Evolutionary conservation across 1,284 basidiomycete genomes (phyloP), one percentile per base, ranked within the genome.

Genomic region (Neonothopanus nambi): DNA sequence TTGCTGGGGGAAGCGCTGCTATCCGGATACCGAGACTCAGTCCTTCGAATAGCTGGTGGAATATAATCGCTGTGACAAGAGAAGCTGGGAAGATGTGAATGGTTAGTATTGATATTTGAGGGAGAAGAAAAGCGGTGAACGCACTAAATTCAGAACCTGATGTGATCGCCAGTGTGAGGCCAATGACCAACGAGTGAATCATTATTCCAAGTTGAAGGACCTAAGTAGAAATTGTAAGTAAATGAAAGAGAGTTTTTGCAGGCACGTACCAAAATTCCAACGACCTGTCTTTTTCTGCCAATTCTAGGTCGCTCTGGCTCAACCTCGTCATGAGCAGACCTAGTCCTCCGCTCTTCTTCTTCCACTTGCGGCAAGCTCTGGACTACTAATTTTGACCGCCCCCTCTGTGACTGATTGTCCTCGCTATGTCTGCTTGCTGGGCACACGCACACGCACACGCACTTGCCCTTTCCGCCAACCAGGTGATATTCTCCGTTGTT

Each of bases 31-130:
- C 89, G 20, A 91, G 75, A 1, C 87, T 89, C 7, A 91, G 75
- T 0, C 89, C 89, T 63, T 91, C 89, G 60, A 91, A 91, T 8
- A 91, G 70, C 63, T 91, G 89, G 63, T 91, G 89, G 65, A 91
- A 91, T 45, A 82, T 71, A 36, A 91, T 81, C 0, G 89, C 89
- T 11, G 83, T 80, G 5, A 87, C 76, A 6, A 91, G 77, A 0
- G 88, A 84, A 2, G 85, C 87, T 90, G 57, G 28, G 44, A 23
- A 24, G 38, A 30, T 18, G 38, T 57, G 17, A 54, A 48, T 28
- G 46, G n/a, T n/a, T n/a, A 56, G 38, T 28, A 11, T 28, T n/a
- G n/a, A n/a, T n/a, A n/a, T 12, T 45, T 26, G 21, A 48, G 47
- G 15, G 35, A n/a, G 21, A 40, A 35, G 48, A 26, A 33, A 55